phyloP scores from a whole-genome alignment of 192 early-diverging fungal genomes.

The Coemansia reversa region DNA sequence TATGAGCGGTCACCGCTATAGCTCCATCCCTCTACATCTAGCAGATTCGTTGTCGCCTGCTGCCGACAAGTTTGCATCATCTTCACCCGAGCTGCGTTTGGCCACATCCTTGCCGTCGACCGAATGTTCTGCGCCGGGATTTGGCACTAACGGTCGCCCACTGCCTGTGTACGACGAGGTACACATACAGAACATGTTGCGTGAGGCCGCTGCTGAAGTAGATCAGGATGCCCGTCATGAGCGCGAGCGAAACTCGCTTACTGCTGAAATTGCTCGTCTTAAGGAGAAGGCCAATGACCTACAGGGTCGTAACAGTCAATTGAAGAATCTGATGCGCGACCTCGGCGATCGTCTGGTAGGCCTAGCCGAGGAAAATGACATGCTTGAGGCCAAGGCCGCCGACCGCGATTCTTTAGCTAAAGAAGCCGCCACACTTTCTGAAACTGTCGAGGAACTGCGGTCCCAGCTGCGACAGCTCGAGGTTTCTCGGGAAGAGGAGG shows the following conservation, averaged over 20 bases:
- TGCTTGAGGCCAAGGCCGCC: conserved; percentile 27
- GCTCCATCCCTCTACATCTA: conserved; percentile 13
- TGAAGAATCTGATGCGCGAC: conserved; percentile 41
- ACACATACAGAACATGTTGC: conserved; percentile 36
- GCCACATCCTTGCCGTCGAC: conserved; percentile 14
- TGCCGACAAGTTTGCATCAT: conserved; percentile 36
- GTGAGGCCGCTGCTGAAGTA: conserved; percentile 29
- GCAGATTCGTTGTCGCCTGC: neutral
- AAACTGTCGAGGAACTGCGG: conserved; percentile 9
- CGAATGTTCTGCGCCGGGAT: neutral
- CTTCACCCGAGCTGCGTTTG: conserved; percentile 46
- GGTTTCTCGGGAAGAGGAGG: neutral
- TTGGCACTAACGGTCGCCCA: conserved; percentile 10
- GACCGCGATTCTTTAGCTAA: conserved; percentile 29
- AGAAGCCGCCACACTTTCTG: conserved; percentile 13
- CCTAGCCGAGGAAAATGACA: conserved; percentile 46
- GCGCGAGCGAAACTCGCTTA: conserved; percentile 17
- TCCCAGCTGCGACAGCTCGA: conserved; percentile 21
- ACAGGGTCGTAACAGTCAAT: conserved; percentile 47
- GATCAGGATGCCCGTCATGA: conserved; percentile 16
- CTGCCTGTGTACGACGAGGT: conserved; percentile 27
- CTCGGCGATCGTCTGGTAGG: conserved; percentile 45
- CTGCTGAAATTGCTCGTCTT: conserved; percentile 14
- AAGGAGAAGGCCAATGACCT: conserved; percentile 34
- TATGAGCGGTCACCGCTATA: conserved; percentile 42